Evolutionary conservation across 495 filamentous ascomycete species (phyloP), one percentile per base, ranked within the genome.

Genomic region (Xylaria intraflava): DNA sequence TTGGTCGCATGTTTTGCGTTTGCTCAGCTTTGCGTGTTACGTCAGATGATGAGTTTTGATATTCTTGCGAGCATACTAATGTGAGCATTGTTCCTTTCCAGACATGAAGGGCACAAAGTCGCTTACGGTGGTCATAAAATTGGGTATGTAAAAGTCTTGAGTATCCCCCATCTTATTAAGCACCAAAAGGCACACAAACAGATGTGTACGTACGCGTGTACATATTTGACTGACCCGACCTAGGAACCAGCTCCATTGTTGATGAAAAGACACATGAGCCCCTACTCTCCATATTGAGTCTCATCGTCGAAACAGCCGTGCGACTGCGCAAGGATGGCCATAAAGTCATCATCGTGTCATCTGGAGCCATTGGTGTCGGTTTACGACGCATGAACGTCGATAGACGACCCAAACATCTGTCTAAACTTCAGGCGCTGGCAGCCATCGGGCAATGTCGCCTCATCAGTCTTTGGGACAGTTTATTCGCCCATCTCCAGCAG

Each of bases 231-330:
- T 49, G 22, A 55, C 45, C 19, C 3, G 1, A 19, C 40, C n/a
- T 53, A 98, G 93, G 93, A 58, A 96, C 93, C 22, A 96, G 90
- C 71, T 98, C 93, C 12, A 96, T 98, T 59, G 93, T 97, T 46
- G 87, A 96, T 68, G 93, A 98, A 66, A 89, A 84, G 60, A 95
- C 87, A n/a, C 93, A 97, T 70, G 87, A 95, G 57, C 94, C 94
- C n/a, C 81, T 96, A 27, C 78, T 97, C 19, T 94, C 90, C 8
- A 95, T 89, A 51, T 72, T 98, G 46, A 87, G 86, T 48, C 71
- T 87, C 46, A 95, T 98, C 58, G 93, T 95, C 31, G 90, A 97
- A 69, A 96, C 94, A 5, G 90, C 87, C 3, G 84, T 90, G 11
- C 83, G 80, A 55, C 77, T 98, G 46, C 84, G 80, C 56, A 86